Base-by-base conservation (phyloP, 2,329 filamentous ascomycete species). In the Curvularia lunata region DNA sequence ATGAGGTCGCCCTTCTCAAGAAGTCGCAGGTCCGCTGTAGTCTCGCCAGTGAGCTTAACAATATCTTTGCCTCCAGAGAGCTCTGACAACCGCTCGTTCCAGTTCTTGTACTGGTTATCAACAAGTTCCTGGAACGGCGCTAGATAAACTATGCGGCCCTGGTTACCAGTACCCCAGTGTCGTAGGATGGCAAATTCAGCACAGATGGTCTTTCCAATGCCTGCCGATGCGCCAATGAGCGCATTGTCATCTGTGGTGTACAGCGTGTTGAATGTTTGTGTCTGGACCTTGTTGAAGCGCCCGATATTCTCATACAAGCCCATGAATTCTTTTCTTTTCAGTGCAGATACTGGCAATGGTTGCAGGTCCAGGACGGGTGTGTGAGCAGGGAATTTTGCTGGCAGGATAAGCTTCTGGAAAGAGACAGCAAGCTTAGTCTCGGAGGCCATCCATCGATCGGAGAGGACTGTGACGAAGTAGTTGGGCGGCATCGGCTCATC, bases 401-500 rank as follows among this genome's bases (percentile, higher is more conserved):
- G 95, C 5, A 99, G 84, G 42, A 97, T 90, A 27, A 99, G 83
- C 75, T 97, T 97, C 75, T 96, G 91, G 81, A 99, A 98, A 0
- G 93, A 94, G 1, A 99, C 90, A 0, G 94, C 90, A 52, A 99
- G 82, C 73, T 93, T 92, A 1, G 93, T 97, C 79, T 99, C 93
- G 0, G 94, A 92, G 74, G 97, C 92, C 92, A 99, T 97, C 95
- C 95, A 99, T 66, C 95, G 85, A 76, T 99, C 95, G 3, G 94
- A 98, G 19, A 97, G 81, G 38, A 99, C 86, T 0, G 92, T 95
- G 69, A 99, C 92, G 79, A 99, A 99, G 80, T 99, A 99, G 77
- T 99, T 96, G 0, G 96, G 95, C 13, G 95, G 95, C 91, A 98
- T 96, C 0, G 96, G 96, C 67, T 99, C 95, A 0, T 92, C 93